Evolutionary conservation across 495 filamentous ascomycete species (phyloP).

Genomic region (Xylaria sp.): DNA sequence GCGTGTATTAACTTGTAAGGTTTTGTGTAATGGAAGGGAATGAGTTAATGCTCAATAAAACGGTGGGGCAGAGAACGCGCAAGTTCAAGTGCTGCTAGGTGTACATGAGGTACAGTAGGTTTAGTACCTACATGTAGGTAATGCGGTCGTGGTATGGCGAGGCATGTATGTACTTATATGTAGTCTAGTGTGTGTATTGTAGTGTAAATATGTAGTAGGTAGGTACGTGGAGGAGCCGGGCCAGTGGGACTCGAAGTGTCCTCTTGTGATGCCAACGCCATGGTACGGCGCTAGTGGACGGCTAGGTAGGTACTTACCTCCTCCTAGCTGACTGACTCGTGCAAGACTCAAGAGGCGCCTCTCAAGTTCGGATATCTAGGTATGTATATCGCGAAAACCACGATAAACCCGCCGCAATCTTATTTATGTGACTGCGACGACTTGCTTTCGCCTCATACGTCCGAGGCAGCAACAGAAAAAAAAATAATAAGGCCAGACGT

Average conservation of each 20-base stretch:
- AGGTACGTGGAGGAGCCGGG: not conserved
- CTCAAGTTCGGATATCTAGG: not conserved
- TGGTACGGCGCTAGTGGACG: not conserved
- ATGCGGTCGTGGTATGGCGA: not conserved
- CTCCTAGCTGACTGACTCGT: slow-evolving; percentile 13
- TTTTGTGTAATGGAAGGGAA: not conserved
- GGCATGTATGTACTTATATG: too few species aligned
- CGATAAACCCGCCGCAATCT: too few species aligned
- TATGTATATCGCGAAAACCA: not conserved
- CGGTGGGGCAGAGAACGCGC: not conserved
- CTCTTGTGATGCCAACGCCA: not conserved
- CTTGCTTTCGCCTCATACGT: not conserved
- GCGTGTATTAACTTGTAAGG: not conserved
- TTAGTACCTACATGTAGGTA: not conserved
- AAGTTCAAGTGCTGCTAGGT: not conserved
- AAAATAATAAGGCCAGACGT: not conserved
- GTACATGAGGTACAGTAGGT: too few species aligned
- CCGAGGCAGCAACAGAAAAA: not conserved
- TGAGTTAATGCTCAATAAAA: not conserved
- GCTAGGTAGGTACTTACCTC: slow-evolving; percentile 1
- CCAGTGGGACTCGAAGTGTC: not conserved
- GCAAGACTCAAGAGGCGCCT: not conserved
- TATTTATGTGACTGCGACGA: too few species aligned
- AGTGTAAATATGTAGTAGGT: too few species aligned
- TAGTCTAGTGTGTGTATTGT: too few species aligned